A percentile compares a stretch with the other conserved stretches of the same genome.
These are phyloP conservation scores for Lactarius pseudohatsudake DNA, from an alignment of 768 basidiomycete species.

Conservation along the genomic window DNA sequence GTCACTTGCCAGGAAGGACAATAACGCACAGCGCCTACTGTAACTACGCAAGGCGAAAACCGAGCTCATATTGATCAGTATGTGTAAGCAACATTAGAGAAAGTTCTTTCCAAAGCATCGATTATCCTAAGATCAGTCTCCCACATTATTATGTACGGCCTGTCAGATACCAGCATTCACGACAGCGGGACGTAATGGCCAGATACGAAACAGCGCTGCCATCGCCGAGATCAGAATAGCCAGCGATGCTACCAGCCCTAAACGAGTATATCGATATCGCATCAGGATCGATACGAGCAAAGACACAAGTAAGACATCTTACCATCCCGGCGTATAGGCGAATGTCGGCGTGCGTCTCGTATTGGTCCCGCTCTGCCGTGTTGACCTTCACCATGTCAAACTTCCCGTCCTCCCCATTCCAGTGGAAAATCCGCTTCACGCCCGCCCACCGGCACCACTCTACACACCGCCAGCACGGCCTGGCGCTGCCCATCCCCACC, in stretches of 20 bases:
- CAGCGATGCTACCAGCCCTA: constrained; percentile 19
- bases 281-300: background rate
- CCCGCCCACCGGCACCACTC: constrained; percentile 60
- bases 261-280: no score
- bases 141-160: background rate
- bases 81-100: background rate
- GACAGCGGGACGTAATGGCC: background rate
- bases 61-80: background rate
- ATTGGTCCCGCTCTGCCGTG: constrained; percentile 39
- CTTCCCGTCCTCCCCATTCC: constrained; percentile 40
- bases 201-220: background rate
- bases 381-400: constrained; percentile 51
- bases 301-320: constrained; percentile 32
- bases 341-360: constrained; percentile 48
- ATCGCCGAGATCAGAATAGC: background rate
- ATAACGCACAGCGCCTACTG: background rate
- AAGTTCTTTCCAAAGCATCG: background rate
- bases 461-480: constrained; percentile 56
- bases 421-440: constrained; percentile 56
- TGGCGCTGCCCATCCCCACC: constrained; percentile 49
- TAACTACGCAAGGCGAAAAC: background rate
- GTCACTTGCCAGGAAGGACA: background rate
- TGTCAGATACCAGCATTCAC: background rate
- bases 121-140: background rate
- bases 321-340: constrained; percentile 47